phyloP scores from a whole-genome alignment of 495 filamentous ascomycete species.

The Penicillium taxi region DNA sequence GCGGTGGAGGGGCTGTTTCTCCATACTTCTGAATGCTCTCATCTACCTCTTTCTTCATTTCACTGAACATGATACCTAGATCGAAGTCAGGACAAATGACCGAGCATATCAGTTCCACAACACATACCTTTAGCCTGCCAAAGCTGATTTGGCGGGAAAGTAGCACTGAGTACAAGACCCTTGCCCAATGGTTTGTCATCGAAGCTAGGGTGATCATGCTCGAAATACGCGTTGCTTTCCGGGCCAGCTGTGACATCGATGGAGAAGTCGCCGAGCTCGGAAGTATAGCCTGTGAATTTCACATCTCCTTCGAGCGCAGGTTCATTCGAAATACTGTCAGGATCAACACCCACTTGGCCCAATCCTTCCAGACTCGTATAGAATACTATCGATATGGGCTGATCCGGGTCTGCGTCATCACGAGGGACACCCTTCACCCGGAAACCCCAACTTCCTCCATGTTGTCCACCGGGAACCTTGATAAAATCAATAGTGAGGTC shows the following conservation, averaged over 20 bases:
- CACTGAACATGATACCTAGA: slow-evolving; percentile 57
- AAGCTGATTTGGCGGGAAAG: slow-evolving; percentile 56
- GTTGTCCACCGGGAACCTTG: slow-evolving; percentile 79
- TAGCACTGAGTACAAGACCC: slow-evolving; percentile 64
- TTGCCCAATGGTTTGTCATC: slow-evolving; percentile 66
- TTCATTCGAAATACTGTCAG: slow-evolving; percentile 35
- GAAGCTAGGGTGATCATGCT: slow-evolving; percentile 53
- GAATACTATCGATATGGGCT: slow-evolving; percentile 72
- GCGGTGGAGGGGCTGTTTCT: slow-evolving; percentile 65
- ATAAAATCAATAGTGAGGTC: slow-evolving; percentile 90
- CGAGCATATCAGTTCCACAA: background rate
- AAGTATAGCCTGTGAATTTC: slow-evolving; percentile 62
- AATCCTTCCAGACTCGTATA: slow-evolving; percentile 74
- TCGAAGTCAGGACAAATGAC: slow-evolving; percentile 6
- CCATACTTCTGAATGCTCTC: slow-evolving; percentile 58
- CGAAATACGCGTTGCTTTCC: slow-evolving; percentile 53
- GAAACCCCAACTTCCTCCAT: slow-evolving; percentile 89
- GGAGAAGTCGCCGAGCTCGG: slow-evolving; percentile 75
- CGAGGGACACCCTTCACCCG: slow-evolving; percentile 76
- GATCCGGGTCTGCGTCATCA: slow-evolving; percentile 52
- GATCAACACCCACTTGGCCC: slow-evolving; percentile 53
- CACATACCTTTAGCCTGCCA: slow-evolving; percentile 76
- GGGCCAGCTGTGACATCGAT: slow-evolving; percentile 67
- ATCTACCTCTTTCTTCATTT: slow-evolving; percentile 72
- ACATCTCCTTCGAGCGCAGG: slow-evolving; percentile 66